A percentile compares a stretch with the other conserved stretches of the same genome.
These are phyloP conservation scores for Eremomyces bilateralis DNA, from an alignment of 495 filamentous ascomycete genomes.

Conservation along the genomic window DNA sequence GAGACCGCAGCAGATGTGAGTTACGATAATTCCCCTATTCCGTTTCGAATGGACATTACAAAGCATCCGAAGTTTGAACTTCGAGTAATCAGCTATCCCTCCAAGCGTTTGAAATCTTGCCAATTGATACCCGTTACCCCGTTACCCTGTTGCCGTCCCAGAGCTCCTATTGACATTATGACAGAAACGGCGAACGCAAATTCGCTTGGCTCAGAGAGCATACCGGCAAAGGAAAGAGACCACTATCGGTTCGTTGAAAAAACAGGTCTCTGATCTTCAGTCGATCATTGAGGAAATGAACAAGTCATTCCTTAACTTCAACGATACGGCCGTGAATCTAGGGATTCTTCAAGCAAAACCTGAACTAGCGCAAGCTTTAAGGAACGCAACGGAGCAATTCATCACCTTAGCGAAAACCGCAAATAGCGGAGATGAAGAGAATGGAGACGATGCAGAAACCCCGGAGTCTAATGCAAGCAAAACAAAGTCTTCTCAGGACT, in stretches of 20 bases:
- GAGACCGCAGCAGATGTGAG: slow-evolving; percentile 28
- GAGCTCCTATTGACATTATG: not conserved
- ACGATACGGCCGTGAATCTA: slow-evolving; percentile 32
- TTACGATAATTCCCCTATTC: slow-evolving; percentile 5
- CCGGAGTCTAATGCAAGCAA: slow-evolving; percentile 1
- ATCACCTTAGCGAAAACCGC: slow-evolving; percentile 23
- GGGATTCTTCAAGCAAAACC: slow-evolving; percentile 22
- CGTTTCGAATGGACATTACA: slow-evolving; percentile 1
- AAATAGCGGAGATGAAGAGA: slow-evolving; percentile 11
- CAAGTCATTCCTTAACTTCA: slow-evolving; percentile 45
- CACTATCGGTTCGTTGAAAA: slow-evolving; percentile 51
- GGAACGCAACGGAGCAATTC: slow-evolving; percentile 26
- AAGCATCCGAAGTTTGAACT: not conserved
- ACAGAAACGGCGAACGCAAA: slow-evolving; percentile 69
- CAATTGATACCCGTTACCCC: slow-evolving; percentile 1
- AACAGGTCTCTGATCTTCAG: slow-evolving; percentile 41
- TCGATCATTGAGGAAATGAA: slow-evolving; percentile 51
- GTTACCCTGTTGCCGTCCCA: not conserved
- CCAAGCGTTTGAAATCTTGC: slow-evolving; percentile 1
- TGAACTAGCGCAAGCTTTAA: slow-evolving; percentile 20
- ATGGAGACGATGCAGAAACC: slow-evolving; percentile 15
- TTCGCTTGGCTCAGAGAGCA: slow-evolving; percentile 63
- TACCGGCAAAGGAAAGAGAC: slow-evolving; percentile 71
- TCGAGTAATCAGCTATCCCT: not conserved
- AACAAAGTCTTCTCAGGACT: no score